Evolutionary conservation across 2,329 filamentous ascomycete species (phyloP), one percentile per base, ranked within the genome.

Genomic region (Dissoconium aciculare): DNA sequence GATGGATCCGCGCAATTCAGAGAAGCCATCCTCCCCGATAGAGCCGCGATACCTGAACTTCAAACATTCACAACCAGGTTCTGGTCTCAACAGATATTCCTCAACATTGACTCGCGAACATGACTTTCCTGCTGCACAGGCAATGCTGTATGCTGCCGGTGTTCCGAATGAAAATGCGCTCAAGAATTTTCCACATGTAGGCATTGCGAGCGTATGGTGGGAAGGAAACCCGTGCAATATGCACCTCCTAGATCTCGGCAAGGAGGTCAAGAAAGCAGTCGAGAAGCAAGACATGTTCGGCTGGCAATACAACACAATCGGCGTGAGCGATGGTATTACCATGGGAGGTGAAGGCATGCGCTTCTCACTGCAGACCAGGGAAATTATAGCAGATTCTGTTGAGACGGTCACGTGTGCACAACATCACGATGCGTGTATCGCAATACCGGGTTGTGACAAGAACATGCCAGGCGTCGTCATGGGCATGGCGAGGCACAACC

Each of bases 291-390:
- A 76, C 14, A 92, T 94, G 81, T 66, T 95, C 14, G 85, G 73
- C 26, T 95, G 84, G 84, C 83, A 92, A 54, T 93, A 85, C 59
- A 91, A 89, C 54, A 91, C 84, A 11, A 71, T 93, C 39, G 50
- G 85, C 30, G 74, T 94, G 8, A 84, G 81, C 6, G 84, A 93
- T 55, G 85, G 76, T 28, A 93, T 94, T 49, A 92, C 87, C 3
- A 94, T 94, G 85, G 85, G 87, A 32, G 78, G 78, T 42, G 82
- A 93, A 62, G 84, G 85, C 41, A 94, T 94, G 87, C 69, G 87
- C 32, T 94, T 84, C 60, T 92, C 83, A 14, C 69, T 94, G 4
- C 85, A 93, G 52, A 81, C 78, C 2, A 71, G 85, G 36, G 85
- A 95, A 51, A 74, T 94, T 42, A 94, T 95, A 43, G 85, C 85